Evolutionary conservation across 164 flowering plant species (phyloP), one percentile per base, ranked within the genome.

Genomic region (Vitis cinerea): DNA sequence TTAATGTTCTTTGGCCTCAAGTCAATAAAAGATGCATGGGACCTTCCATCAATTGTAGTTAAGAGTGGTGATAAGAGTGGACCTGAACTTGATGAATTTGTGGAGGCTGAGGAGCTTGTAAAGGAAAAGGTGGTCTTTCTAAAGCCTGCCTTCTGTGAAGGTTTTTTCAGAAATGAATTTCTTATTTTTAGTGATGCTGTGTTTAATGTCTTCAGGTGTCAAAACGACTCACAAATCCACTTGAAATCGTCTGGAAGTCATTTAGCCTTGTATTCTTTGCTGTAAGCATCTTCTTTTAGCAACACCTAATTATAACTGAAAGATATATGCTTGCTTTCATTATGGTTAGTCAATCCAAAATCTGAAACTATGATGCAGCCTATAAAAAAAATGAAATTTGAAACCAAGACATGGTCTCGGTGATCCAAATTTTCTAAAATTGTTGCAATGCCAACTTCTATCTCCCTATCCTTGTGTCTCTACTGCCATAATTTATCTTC

Each of bases 31-130:
- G 93, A 91, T 83, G 97, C 99, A 63, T 95, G 99, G 98, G 91
- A 90, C 61, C 90, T 93, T 74, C 98, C 99, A 62, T 81, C 94
- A 37, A 66, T 70, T 54, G 82, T 16, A 11, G 81, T 16, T 15
- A 81, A 88, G 75, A 72, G 68, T 64, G 83, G 80, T 68, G 83
- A 82, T 7, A 74, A 80, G 61, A 82, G 67, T 60, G 68, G 82
- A 66, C 61, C 78, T 61, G 98, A 85, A 76, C 94, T 88, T 65
- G 99, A 84, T 78, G 99, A 95, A 78, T 86, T 65, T 75, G 88
- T 71, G 70, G 97, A 93, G 86, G 99, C 99, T 67, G 98, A 95
- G 83, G 99, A 93, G 78, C 97, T 95, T 75, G 94, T 95, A 71
- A 95, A 95, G 76, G 90, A 91, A 81, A 90, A 95, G 94, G 98